These are phyloP conservation scores for Cudoniella acicularis DNA, from an alignment of 495 filamentous ascomycete species.

Conservation along the genomic window DNA sequence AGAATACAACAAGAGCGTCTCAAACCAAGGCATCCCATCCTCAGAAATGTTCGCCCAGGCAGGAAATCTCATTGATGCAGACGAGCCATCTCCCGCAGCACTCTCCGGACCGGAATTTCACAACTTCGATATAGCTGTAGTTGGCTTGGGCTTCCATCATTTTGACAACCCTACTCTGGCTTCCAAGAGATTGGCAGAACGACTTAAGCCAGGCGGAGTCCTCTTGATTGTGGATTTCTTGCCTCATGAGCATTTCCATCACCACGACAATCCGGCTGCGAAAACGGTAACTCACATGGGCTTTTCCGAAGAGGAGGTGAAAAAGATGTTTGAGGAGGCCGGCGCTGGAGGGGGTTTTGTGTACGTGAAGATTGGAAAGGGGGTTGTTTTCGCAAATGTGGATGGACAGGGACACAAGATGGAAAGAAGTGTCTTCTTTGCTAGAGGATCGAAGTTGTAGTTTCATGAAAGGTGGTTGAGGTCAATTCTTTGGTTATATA, in stretches of 20 bases:
- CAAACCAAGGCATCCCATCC: constrained; percentile 24
- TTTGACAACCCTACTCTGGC: constrained; percentile 22
- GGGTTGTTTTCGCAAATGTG: constrained; percentile 18
- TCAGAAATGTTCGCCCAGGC: constrained; percentile 24
- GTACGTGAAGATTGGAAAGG: constrained; percentile 20
- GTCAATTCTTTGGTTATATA: no score
- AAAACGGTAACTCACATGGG: constrained; percentile 25
- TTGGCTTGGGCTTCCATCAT: constrained; percentile 27
- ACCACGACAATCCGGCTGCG: constrained; percentile 6
- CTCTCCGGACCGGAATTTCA: constrained; percentile 14
- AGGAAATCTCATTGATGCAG: constrained; percentile 21
- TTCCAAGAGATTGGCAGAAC: constrained; percentile 27
- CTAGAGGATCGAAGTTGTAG: constrained; percentile 21
- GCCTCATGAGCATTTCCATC: constrained; percentile 18
- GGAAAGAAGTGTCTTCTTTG: constrained; percentile 24
- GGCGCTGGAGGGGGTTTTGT: constrained; percentile 18
- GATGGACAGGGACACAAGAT: constrained; percentile 4
- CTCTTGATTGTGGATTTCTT: constrained; percentile 28
- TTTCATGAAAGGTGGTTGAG: background rate
- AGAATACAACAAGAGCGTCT: constrained; percentile 21
- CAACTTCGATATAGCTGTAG: constrained; percentile 27
- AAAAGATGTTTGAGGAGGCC: constrained; percentile 22
- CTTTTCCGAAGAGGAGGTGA: constrained; percentile 20
- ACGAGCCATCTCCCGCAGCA: constrained; percentile 2
- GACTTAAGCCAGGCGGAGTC: constrained; percentile 40